Conservation (phyloP, 192 early-diverging fungal species). For the Tieghemiomyces parasiticus region DNA sequence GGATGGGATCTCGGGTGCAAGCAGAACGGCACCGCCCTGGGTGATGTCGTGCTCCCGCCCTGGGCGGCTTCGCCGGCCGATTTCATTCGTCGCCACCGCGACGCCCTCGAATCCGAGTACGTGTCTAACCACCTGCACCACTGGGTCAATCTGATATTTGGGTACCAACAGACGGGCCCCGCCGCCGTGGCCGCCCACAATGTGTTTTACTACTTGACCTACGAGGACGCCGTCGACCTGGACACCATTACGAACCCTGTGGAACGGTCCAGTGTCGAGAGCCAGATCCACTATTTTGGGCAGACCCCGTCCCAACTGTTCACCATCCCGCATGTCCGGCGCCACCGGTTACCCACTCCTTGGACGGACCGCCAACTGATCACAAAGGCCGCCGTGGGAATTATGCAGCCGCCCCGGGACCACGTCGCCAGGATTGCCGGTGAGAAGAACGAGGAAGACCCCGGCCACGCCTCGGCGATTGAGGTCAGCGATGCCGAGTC, state of each 20-base stretch:
- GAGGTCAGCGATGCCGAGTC: too few species aligned
- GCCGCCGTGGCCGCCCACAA: conserved; percentile 76
- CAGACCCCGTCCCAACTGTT: conserved; percentile 90
- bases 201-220: conserved; percentile 93
- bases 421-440: too few species aligned
- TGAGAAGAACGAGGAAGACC: too few species aligned
- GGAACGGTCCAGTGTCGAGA: conserved; percentile 76
- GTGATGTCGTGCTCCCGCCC: conserved; percentile 62
- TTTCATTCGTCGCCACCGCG: conserved; percentile 69
- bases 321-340: conserved; percentile 59
- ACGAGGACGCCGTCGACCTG: conserved; percentile 90
- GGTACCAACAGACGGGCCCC: conserved; percentile 84
- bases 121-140: conserved; percentile 78
- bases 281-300: conserved; percentile 95
- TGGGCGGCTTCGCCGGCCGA: conserved; percentile 73
- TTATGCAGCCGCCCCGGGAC: too few species aligned
- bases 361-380: too few species aligned
- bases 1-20: conserved; percentile 40
- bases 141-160: conserved; percentile 95
- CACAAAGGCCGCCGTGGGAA: too few species aligned
- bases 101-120: conserved; percentile 68
- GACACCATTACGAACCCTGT: conserved; percentile 78
- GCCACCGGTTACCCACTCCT: conserved; percentile 7
- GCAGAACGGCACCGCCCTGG: conserved; percentile 39
- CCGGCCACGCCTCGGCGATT: too few species aligned